These are phyloP conservation scores for Escovopsis sp. DNA, from an alignment of 2,329 filamentous ascomycete species.

Conservation along the genomic window DNA sequence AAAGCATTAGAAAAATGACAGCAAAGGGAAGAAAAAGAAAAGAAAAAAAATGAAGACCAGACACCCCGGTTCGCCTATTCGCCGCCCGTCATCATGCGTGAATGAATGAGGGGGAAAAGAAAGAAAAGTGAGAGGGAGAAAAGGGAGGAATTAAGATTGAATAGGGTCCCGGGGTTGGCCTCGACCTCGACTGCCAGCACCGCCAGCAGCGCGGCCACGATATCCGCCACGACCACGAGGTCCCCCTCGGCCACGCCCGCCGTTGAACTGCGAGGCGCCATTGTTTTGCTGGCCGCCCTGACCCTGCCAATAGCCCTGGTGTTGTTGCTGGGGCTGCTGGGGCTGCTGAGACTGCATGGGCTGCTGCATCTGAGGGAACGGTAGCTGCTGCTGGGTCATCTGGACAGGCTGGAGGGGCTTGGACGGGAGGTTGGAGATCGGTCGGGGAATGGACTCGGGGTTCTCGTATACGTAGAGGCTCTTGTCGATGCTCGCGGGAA, in stretches of 20 bases:
- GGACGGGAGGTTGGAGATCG: slow-evolving; percentile 39
- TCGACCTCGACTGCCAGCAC: slow-evolving; percentile 20
- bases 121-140: background rate
- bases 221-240: slow-evolving; percentile 25
- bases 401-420: slow-evolving; percentile 17
- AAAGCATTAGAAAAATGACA: slow-evolving; percentile 10
- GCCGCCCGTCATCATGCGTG: slow-evolving; percentile 12
- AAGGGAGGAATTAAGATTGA: slow-evolving; percentile 17
- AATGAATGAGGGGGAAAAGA: slow-evolving; percentile 9
- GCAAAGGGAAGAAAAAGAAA: slow-evolving; percentile 7
- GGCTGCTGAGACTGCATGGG: slow-evolving; percentile 18
- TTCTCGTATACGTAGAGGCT: slow-evolving; percentile 96
- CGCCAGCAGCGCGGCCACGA: slow-evolving; percentile 17
- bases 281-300: slow-evolving; percentile 21
- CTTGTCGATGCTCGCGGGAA: slow-evolving; percentile 89
- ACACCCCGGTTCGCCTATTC: slow-evolving; percentile 8
- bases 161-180: slow-evolving; percentile 19
- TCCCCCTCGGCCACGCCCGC: slow-evolving; percentile 23
- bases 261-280: slow-evolving; percentile 18
- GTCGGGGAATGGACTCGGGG: slow-evolving; percentile 85
- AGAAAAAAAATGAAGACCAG: slow-evolving; percentile 9
- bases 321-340: slow-evolving; percentile 5
- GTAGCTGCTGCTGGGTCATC: slow-evolving; percentile 3
- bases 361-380: slow-evolving; percentile 13
- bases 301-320: slow-evolving; percentile 26